Percentiles rank a stretch among this genome's conserved stretches.
Conservation (phyloP, 495 filamentous ascomycete genomes). For the Lineolata rhizophorae region DNA sequence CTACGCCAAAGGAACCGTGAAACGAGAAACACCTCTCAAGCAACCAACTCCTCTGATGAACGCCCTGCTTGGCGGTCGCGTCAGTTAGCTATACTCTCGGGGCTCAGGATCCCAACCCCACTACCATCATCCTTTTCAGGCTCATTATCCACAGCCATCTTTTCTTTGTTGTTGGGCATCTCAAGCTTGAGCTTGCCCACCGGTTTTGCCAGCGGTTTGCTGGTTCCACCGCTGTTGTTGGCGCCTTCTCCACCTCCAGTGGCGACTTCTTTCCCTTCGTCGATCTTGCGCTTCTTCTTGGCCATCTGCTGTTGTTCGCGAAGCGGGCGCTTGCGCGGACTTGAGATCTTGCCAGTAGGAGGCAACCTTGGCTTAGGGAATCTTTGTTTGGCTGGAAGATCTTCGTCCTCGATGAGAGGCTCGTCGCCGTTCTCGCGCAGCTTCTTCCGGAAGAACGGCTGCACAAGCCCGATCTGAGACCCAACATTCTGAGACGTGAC, state of each 20-base stretch:
- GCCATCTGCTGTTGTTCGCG: constrained; percentile 48
- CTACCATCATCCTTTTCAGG: background rate
- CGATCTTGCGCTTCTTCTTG: constrained; percentile 40
- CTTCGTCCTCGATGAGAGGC: constrained; percentile 81
- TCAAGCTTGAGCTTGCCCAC: background rate
- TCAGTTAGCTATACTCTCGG: too few relatives aligned
- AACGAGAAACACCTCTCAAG: too few relatives aligned
- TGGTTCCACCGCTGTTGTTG: background rate
- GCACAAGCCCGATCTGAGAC: constrained; percentile 63
- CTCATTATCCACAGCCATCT: background rate
- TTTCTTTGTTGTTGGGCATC: background rate
- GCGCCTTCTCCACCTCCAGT: background rate
- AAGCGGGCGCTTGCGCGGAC: constrained; percentile 69
- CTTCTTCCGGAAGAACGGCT: constrained; percentile 75
- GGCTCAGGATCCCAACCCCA: too few relatives aligned
- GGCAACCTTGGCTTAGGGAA: constrained; percentile 82
- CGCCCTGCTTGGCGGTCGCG: too few relatives aligned
- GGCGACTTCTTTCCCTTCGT: constrained; percentile 14
- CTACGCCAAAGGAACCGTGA: too few relatives aligned
- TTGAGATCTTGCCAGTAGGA: constrained; percentile 84
- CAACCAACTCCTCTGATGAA: too few relatives aligned
- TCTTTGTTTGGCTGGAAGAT: constrained; percentile 76
- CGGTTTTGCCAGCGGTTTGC: background rate
- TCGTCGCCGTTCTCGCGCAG: constrained; percentile 62
- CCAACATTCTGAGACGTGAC: constrained; percentile 59